These are phyloP conservation scores for Bacterosira constricta DNA, from an alignment of 108 stramenopile species.

Conservation along the genomic window DNA sequence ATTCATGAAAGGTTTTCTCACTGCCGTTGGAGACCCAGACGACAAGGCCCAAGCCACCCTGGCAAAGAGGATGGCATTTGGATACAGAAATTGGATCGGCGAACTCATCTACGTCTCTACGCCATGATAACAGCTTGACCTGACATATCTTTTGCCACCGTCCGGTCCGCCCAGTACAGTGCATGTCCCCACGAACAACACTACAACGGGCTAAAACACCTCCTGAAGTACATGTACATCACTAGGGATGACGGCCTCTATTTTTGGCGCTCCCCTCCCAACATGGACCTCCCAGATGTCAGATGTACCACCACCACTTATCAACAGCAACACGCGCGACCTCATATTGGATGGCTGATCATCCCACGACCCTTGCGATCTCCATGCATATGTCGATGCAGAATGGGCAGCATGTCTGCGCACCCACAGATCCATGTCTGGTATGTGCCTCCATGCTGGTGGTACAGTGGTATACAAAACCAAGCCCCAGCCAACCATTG, in stretches of 20 bases:
- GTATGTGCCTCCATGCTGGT: conserved; percentile 29
- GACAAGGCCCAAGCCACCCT: background rate
- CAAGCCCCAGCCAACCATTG: conserved; percentile 20
- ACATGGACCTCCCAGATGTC: conserved; percentile 6
- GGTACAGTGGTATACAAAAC: conserved; percentile 33
- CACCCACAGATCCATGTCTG: conserved; percentile 31
- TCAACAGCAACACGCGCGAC: background rate
- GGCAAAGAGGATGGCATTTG: background rate
- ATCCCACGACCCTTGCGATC: background rate
- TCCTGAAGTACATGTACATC: conserved; percentile 4
- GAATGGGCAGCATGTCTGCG: conserved; percentile 33
- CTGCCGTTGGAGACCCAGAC: background rate
- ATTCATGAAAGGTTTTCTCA: background rate
- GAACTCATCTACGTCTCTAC: background rate
- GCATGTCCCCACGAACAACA: background rate
- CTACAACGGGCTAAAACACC: conserved; percentile 1
- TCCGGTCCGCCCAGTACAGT: background rate
- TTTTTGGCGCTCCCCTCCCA: conserved; percentile 23
- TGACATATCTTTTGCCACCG: background rate
- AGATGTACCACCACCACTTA: conserved; percentile 2
- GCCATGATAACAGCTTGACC: background rate
- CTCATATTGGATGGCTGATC: background rate
- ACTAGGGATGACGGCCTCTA: conserved; percentile 7
- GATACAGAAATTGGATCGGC: background rate
- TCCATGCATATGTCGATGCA: conserved; percentile 25